These are phyloP conservation scores for Solanum medicagineum DNA, from an alignment of 257 asterid genomes.

Conservation along the genomic window DNA sequence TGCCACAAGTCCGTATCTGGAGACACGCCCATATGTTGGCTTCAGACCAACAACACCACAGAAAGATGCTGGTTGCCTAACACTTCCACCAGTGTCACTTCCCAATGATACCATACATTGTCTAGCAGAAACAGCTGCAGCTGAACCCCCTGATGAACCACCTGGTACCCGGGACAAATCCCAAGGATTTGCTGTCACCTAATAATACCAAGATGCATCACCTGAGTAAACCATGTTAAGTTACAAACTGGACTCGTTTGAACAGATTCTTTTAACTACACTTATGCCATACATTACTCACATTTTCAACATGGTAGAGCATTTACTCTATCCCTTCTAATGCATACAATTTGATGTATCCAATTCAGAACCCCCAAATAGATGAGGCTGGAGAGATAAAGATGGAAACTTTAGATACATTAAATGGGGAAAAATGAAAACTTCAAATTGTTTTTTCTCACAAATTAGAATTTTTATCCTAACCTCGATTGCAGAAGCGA, in stretches of 20 bases:
- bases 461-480: neutral
- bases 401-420: neutral
- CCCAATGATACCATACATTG: conserved; percentile 94
- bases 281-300: neutral
- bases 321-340: neutral
- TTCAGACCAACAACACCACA: conserved; percentile 95
- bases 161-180: conserved; percentile 96
- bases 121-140: conserved; percentile 94
- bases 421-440: neutral
- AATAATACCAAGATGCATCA: conserved; percentile 56
- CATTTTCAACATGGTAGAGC: conserved; percentile 9
- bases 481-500: neutral
- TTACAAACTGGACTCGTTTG: conserved; percentile 21
- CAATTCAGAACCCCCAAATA: neutral
- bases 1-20: conserved; percentile 96
- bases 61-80: conserved; percentile 94
- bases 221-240: conserved; percentile 59
- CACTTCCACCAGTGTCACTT: conserved; percentile 99
- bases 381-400: neutral
- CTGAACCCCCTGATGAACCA: conserved; percentile 98
- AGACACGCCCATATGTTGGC: conserved; percentile 97
- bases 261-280: neutral
- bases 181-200: conserved; percentile 99
- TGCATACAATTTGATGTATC: neutral
- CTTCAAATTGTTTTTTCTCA: neutral